Conservation (phyloP, 495 filamentous ascomycete genomes). For the Lindgomyces ingoldianus region DNA sequence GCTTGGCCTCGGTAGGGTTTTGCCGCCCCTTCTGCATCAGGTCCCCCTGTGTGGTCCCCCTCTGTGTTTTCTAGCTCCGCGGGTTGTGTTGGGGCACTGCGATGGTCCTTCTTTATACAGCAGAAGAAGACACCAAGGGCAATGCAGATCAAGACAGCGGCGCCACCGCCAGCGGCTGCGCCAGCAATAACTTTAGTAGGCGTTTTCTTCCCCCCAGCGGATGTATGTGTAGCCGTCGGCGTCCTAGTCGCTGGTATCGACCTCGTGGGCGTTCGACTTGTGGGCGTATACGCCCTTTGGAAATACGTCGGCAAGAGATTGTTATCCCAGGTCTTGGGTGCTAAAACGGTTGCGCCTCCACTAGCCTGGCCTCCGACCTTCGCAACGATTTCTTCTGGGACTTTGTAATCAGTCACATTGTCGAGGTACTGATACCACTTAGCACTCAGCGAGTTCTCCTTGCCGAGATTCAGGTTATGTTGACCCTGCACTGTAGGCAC, state of each 20-base stretch:
- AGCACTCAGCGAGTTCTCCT: slow-evolving; percentile 37
- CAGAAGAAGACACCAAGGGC: neutral
- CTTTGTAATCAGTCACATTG: slow-evolving; percentile 45
- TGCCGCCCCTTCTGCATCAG: too few relatives aligned
- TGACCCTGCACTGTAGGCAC: slow-evolving; percentile 40
- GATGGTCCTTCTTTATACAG: neutral
- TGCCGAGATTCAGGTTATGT: slow-evolving; percentile 50
- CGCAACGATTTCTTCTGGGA: slow-evolving; percentile 45
- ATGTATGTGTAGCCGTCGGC: neutral
- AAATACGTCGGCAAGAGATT: neutral
- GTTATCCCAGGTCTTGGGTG: neutral
- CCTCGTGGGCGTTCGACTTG: neutral
- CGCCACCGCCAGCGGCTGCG: neutral
- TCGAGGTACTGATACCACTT: slow-evolving; percentile 46
- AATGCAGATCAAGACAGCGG: neutral
- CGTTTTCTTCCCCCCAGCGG: neutral
- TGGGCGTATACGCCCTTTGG: neutral
- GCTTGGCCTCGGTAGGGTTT: neutral
- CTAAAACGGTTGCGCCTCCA: slow-evolving; percentile 3
- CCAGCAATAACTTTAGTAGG: neutral
- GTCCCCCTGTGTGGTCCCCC: neutral
- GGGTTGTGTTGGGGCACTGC: neutral
- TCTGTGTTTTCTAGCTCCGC: neutral
- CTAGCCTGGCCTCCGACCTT: slow-evolving; percentile 45
- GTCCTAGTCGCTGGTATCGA: neutral